Conservation (phyloP, 140 eudicot genomes). For the Ambrosia hybrid region DNA sequence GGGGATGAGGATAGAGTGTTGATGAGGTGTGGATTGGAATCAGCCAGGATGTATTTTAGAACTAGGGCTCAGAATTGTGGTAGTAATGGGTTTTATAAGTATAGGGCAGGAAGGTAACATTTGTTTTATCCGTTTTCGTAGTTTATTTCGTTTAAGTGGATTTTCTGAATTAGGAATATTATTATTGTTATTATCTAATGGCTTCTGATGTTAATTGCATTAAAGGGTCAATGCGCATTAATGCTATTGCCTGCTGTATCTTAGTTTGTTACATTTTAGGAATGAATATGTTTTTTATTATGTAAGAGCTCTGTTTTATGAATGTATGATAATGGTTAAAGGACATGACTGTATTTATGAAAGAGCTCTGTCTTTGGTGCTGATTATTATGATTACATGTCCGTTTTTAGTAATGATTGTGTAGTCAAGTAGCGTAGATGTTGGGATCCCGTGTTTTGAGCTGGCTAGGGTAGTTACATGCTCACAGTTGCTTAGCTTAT, state of each 20-base stretch:
- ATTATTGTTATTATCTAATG: not conserved
- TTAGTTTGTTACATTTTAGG: not conserved
- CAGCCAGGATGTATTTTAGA: slow-evolving; percentile 64
- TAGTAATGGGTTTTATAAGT: slow-evolving; percentile 58
- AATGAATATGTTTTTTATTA: not conserved
- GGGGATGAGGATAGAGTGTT: slow-evolving; percentile 63
- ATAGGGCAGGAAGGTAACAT: slow-evolving; percentile 79
- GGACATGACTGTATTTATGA: not conserved
- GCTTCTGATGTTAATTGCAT: not conserved
- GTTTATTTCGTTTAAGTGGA: not conserved
- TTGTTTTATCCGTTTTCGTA: not conserved
- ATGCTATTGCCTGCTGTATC: slow-evolving; percentile 7
- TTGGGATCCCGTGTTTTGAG: slow-evolving; percentile 4
- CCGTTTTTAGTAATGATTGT: not conserved
- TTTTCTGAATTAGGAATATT: slow-evolving; percentile 9
- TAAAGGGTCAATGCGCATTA: slow-evolving; percentile 7
- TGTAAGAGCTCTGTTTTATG: not conserved
- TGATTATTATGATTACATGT: not conserved
- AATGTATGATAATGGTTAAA: slow-evolving; percentile 10
- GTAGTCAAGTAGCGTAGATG: slow-evolving; percentile 2
- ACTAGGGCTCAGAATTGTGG: slow-evolving; percentile 44
- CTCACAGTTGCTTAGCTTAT: not conserved
- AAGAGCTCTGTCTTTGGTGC: not conserved
- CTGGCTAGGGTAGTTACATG: not conserved
- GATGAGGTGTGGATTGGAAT: slow-evolving; percentile 83